Conservation (phyloP, 305 asterid genomes). For the Fraxinus nigra region DNA sequence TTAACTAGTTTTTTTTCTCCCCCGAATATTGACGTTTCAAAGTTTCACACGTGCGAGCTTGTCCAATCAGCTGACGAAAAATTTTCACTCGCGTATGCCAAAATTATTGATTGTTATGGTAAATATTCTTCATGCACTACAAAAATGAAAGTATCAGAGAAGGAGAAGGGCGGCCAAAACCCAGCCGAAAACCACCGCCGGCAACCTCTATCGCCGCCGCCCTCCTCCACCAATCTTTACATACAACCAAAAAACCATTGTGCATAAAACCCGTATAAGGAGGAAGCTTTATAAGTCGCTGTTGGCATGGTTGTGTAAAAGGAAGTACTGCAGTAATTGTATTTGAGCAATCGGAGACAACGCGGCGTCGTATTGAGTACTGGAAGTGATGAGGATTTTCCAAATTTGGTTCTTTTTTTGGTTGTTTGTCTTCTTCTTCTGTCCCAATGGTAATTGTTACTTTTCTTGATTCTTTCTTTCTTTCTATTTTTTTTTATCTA, state of each 20-base stretch:
- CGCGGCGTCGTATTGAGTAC: constrained; percentile 10
- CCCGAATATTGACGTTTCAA: background rate
- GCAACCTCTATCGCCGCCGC: constrained; percentile 7
- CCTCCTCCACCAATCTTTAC: background rate
- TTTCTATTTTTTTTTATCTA: background rate
- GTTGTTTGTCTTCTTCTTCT: constrained; percentile 29
- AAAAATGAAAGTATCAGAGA: constrained; percentile 7
- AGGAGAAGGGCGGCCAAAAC: constrained; percentile 33
- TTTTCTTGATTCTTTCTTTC: constrained; percentile 15
- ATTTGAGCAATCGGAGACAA: background rate
- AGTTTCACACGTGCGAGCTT: background rate
- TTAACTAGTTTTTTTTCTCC: background rate
- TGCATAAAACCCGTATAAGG: background rate
- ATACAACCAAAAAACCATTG: background rate
- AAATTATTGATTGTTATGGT: background rate
- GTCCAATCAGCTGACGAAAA: background rate
- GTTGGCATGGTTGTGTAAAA: constrained; percentile 22
- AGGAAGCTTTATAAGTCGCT: constrained; percentile 20
- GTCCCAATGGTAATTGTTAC: constrained; percentile 37
- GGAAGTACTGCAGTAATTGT: constrained; percentile 1
- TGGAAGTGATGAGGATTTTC: constrained; percentile 46
- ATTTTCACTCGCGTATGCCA: background rate
- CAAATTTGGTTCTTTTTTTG: constrained; percentile 25
- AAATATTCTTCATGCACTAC: constrained; percentile 3
- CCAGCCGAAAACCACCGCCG: constrained; percentile 25